phyloP scores from a whole-genome alignment of 345 rosid species.

The Salix udensis region DNA sequence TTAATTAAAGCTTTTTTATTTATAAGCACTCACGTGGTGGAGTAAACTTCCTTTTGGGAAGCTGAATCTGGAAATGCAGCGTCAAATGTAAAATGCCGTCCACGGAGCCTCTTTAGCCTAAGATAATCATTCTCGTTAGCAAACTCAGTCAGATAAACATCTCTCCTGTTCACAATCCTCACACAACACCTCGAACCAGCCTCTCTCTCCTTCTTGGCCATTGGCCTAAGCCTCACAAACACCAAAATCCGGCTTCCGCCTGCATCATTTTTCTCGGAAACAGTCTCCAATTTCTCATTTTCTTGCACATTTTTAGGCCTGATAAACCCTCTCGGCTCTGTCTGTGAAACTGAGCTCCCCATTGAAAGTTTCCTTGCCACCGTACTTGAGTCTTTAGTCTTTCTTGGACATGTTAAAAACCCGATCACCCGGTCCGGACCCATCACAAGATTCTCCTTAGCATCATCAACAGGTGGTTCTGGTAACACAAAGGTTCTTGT shows the following conservation, averaged over 20 bases:
- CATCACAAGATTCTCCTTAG: constrained; percentile 59
- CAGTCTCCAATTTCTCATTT: constrained; percentile 41
- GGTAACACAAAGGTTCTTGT: constrained; percentile 51
- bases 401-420: constrained; percentile 45
- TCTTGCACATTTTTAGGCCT: constrained; percentile 28
- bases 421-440: constrained; percentile 55
- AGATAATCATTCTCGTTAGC: constrained; percentile 77
- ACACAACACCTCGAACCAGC: constrained; percentile 74
- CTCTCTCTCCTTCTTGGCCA: constrained; percentile 87
- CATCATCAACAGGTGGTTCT: constrained; percentile 43
- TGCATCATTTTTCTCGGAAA: constrained; percentile 27
- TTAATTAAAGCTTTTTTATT: background rate
- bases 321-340: constrained; percentile 26
- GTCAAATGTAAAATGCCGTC: constrained; percentile 85
- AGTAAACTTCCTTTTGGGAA: constrained; percentile 74
- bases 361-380: constrained; percentile 73
- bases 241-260: constrained; percentile 58
- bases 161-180: constrained; percentile 69
- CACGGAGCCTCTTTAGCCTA: constrained; percentile 81
- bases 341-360: constrained; percentile 31
- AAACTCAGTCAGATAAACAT: constrained; percentile 80
- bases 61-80: constrained; percentile 78
- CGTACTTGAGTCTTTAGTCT: constrained; percentile 28
- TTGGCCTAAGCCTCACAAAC: constrained; percentile 92
- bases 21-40: constrained; percentile 61